These are phyloP conservation scores for Davidsoniella neocaledoniae DNA, from an alignment of 2,329 filamentous ascomycete genomes.

Conservation along the genomic window DNA sequence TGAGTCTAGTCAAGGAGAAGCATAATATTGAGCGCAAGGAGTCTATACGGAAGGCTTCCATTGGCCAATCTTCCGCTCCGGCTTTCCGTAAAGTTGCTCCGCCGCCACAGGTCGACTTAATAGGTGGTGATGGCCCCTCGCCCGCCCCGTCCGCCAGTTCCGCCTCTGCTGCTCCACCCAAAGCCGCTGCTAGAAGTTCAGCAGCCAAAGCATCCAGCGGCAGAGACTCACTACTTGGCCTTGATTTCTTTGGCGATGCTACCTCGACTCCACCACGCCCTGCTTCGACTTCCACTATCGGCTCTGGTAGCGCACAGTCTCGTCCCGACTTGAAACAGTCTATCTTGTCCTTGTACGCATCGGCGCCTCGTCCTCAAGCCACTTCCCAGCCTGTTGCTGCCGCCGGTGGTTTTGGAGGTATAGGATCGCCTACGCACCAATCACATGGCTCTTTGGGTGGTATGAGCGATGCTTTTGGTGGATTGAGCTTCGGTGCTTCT, in stretches of 20 bases:
- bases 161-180: conserved; percentile 26
- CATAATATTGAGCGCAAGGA: conserved; percentile 44
- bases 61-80: conserved; percentile 26
- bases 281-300: conserved; percentile 59
- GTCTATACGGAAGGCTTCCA: conserved; percentile 42
- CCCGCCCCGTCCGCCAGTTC: conserved; percentile 28
- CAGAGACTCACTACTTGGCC: conserved; percentile 75
- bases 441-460: conserved; percentile 37
- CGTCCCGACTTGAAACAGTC: conserved; percentile 93
- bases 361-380: conserved; percentile 54
- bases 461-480: conserved; percentile 57
- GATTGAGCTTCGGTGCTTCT: conserved; percentile 24
- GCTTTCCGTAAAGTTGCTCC: conserved; percentile 10
- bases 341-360: conserved; percentile 86
- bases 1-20: conserved; percentile 49
- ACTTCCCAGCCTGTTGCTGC: conserved; percentile 35
- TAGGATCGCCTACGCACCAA: conserved; percentile 43
- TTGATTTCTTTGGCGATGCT: conserved; percentile 77
- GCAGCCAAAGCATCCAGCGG: conserved; percentile 53
- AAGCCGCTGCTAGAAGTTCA: conserved; percentile 26
- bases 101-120: conserved; percentile 51
- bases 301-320: conserved; percentile 46
- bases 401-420: conserved; percentile 45
- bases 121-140: conserved; percentile 56
- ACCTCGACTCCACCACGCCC: conserved; percentile 48